A percentile compares a stretch with the other conserved stretches of the same genome.
Evolutionary conservation across 106 monocot species (phyloP).

Genomic region (Dendrobium nobile): DNA sequence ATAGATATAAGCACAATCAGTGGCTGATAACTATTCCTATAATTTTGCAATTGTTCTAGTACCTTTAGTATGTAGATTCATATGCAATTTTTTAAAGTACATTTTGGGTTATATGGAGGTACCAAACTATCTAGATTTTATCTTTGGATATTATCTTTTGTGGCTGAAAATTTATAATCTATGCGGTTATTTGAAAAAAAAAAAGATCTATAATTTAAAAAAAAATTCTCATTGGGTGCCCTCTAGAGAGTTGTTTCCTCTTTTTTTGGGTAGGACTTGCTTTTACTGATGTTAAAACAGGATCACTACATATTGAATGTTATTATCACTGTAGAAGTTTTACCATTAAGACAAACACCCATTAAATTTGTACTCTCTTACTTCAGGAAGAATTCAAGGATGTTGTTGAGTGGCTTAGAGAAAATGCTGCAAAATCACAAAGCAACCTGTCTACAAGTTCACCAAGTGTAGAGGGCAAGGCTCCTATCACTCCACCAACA

Average conservation of each 20-base stretch:
- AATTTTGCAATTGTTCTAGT: neutral
- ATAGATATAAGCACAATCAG: neutral
- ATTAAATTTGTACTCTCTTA: slow-evolving; percentile 3
- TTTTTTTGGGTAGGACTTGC: neutral
- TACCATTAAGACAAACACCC: neutral
- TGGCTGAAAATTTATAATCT: neutral
- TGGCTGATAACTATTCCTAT: neutral
- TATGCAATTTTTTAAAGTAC: neutral
- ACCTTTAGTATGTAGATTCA: neutral
- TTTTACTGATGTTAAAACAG: neutral
- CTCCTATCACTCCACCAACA: neutral
- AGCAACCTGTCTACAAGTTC: slow-evolving; percentile 5
- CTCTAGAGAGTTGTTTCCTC: neutral
- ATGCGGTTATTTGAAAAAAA: neutral
- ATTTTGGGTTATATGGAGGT: neutral
- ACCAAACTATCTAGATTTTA: neutral
- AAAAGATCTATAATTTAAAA: neutral
- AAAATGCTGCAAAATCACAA: slow-evolving; percentile 40
- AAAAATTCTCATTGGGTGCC: neutral
- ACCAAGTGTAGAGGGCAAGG: slow-evolving; percentile 22
- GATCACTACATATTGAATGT: neutral
- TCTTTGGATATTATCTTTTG: neutral
- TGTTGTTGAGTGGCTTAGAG: slow-evolving; percentile 82
- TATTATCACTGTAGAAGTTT: neutral
- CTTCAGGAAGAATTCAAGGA: slow-evolving; percentile 92